These are phyloP conservation scores for Pleurotus platypus DNA, from an alignment of 768 basidiomycete genomes.

Conservation along the genomic window DNA sequence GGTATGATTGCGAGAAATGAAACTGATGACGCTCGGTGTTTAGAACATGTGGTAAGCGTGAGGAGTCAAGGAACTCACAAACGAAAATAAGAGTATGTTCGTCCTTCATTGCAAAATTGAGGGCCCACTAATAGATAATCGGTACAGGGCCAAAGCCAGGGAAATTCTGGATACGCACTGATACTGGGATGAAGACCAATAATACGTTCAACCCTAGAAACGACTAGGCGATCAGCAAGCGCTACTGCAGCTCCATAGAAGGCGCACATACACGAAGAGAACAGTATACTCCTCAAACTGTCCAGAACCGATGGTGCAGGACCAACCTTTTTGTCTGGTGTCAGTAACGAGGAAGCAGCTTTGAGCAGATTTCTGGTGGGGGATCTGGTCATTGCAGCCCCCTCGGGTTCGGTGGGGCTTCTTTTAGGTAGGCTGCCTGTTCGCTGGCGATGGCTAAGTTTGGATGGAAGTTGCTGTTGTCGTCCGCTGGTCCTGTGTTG, in stretches of 20 bases:
- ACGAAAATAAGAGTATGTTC: constrained; percentile 67
- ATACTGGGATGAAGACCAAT: constrained; percentile 67
- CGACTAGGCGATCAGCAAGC: neutral
- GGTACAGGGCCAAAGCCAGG: constrained; percentile 3
- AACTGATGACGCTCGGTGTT: constrained; percentile 33
- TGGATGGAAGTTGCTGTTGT: neutral
- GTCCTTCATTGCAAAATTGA: constrained; percentile 53
- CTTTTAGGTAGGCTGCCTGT: neutral
- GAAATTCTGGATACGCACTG: constrained; percentile 34
- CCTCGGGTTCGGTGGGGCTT: neutral
- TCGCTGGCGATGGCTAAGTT: neutral
- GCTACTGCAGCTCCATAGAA: neutral
- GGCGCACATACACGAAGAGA: constrained; percentile 50
- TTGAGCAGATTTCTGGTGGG: neutral
- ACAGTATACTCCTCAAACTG: constrained; percentile 51
- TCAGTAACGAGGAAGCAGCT: constrained; percentile 24
- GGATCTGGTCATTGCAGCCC: neutral
- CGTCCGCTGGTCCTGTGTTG: neutral
- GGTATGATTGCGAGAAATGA: constrained; percentile 83
- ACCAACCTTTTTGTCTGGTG: constrained; percentile 36
- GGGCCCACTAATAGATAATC: constrained; percentile 53
- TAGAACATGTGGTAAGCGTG: neutral
- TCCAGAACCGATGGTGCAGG: constrained; percentile 38
- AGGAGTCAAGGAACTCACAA: constrained; percentile 42
- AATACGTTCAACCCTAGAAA: constrained; percentile 65